phyloP scores from a whole-genome alignment of 331 rosid species.

The Quercus phellos region DNA sequence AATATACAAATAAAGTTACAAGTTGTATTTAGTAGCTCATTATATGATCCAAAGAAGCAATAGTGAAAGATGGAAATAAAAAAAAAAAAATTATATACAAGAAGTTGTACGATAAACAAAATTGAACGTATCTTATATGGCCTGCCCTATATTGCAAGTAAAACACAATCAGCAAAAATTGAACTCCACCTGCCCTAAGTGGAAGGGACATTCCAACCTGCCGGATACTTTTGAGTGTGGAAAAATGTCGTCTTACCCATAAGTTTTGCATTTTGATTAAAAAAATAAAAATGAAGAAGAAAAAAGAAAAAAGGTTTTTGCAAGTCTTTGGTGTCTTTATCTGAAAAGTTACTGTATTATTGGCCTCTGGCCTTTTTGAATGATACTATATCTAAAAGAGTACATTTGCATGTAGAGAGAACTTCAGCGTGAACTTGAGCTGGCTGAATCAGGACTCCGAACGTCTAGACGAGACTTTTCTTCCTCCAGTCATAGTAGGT shows the following conservation, averaged over 20 bases:
- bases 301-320: not conserved
- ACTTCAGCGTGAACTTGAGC: slow-evolving; percentile 89
- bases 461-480: slow-evolving; percentile 79
- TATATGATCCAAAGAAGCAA: not conserved
- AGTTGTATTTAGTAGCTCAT: not conserved
- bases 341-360: not conserved
- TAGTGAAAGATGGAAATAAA: not conserved
- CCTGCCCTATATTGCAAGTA: not conserved
- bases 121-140: not conserved
- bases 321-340: not conserved
- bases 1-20: not conserved
- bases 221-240: not conserved
- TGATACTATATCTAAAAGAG: not conserved
- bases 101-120: not conserved
- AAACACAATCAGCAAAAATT: not conserved
- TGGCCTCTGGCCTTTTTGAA: slow-evolving; percentile 10
- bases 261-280: not conserved
- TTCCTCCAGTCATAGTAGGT: slow-evolving; percentile 72
- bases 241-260: not conserved
- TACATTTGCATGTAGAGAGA: slow-evolving; percentile 59
- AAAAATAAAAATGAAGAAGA: no score
- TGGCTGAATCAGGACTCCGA: slow-evolving; percentile 81
- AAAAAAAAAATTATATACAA: not conserved
- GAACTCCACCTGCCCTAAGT: not conserved
- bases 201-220: not conserved